Conservation (phyloP, 192 early-diverging fungal species). For the Endogone sp. region DNA sequence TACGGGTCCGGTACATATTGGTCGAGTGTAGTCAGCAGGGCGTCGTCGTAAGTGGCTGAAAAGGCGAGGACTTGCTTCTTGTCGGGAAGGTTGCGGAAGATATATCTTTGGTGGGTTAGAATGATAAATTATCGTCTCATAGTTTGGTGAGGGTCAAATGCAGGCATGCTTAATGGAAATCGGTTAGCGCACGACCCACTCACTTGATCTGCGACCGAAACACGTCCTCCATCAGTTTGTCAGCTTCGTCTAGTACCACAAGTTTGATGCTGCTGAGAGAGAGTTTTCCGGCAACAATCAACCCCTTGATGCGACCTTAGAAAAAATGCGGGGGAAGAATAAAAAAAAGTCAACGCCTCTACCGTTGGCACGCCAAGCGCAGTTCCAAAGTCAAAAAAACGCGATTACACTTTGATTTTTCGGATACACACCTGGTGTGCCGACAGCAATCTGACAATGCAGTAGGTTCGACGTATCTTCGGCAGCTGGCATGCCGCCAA, state of each 20-base stretch:
- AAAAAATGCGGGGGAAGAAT: too few relatives aligned
- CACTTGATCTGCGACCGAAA: conserved; percentile 38
- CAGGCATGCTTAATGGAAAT: too few relatives aligned
- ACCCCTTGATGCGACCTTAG: conserved; percentile 36
- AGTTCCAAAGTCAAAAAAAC: too few relatives aligned
- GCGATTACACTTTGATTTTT: too few relatives aligned
- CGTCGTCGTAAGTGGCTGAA: conserved; percentile 56
- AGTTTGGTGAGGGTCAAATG: too few relatives aligned
- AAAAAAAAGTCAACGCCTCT: not conserved
- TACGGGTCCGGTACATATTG: conserved; percentile 43
- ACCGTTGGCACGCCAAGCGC: too few relatives aligned
- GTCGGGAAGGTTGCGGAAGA: conserved; percentile 29
- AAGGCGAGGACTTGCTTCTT: conserved; percentile 54
- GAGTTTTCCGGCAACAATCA: conserved; percentile 37
- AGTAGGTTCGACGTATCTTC: conserved; percentile 37
- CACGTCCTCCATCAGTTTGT: conserved; percentile 52
- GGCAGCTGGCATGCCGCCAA: conserved; percentile 48
- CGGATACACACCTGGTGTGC: conserved; percentile 37
- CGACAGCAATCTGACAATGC: conserved; percentile 49
- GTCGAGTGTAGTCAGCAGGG: conserved; percentile 29
- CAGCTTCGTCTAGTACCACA: conserved; percentile 58
- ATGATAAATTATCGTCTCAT: not conserved
- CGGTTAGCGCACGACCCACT: too few relatives aligned
- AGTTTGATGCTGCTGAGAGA: conserved; percentile 32
- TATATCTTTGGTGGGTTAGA: conserved; percentile 20